phyloP scores from a whole-genome alignment of 2,329 filamentous ascomycete species.

The Ascochyta viciae-villosae region DNA sequence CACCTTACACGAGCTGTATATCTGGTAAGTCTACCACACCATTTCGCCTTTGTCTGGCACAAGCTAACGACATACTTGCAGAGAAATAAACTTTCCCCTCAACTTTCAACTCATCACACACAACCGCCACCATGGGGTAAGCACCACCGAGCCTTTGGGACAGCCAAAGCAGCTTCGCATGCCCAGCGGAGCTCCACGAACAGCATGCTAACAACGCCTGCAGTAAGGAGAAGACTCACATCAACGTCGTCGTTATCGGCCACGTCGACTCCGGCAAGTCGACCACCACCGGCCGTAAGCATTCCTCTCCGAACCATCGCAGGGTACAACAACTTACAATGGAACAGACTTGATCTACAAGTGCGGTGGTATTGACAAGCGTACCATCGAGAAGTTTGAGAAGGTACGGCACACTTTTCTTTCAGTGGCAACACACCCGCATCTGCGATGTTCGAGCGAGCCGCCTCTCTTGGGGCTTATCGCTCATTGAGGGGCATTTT shows the following conservation, averaged over 20 bases:
- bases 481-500: constrained; percentile 49
- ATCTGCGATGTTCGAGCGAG: constrained; percentile 27
- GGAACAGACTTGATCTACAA: constrained; percentile 95
- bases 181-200: constrained; percentile 4
- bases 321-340: constrained; percentile 41
- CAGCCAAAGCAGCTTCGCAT: not conserved
- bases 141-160: constrained; percentile 37
- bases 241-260: constrained; percentile 97
- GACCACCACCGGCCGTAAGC: constrained; percentile 85
- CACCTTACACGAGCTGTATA: constrained; percentile 12
- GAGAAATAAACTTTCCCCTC: constrained; percentile 22
- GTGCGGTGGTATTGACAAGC: constrained; percentile 99
- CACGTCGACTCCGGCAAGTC: constrained; percentile 99
- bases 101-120: constrained; percentile 42
- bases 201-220: constrained; percentile 44
- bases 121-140: constrained; percentile 68
- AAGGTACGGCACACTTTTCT: constrained; percentile 71
- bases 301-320: constrained; percentile 39
- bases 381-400: constrained; percentile 99
- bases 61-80: not conserved
- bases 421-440: constrained; percentile 14
- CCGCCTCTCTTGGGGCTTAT: constrained; percentile 35
- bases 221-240: constrained; percentile 95
- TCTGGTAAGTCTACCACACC: not conserved
- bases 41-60: not conserved